phyloP scores from a whole-genome alignment of 768 basidiomycete genomes.

The Mycena albidolilacea region DNA sequence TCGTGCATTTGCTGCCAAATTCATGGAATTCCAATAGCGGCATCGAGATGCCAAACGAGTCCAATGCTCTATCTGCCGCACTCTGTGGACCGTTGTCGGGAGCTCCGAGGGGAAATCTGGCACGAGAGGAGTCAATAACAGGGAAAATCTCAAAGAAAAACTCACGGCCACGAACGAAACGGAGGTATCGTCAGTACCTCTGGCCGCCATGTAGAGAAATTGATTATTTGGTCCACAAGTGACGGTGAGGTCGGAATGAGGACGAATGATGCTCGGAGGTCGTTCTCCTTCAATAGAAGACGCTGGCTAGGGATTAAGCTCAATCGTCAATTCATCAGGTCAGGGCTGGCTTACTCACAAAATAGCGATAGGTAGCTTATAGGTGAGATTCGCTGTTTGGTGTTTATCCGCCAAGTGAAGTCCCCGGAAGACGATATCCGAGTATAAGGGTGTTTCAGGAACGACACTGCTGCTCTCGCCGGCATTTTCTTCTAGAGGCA shows the following conservation, averaged over 20 bases:
- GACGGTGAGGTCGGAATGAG: slow-evolving; percentile 33
- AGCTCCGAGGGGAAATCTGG: slow-evolving; percentile 35
- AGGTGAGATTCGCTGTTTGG: neutral
- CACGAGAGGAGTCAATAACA: neutral
- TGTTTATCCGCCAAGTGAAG: slow-evolving; percentile 30
- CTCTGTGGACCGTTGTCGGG: neutral
- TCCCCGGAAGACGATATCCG: slow-evolving; percentile 34
- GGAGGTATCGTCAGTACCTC: slow-evolving; percentile 23
- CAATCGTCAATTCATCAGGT: too few species aligned
- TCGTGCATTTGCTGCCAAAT: slow-evolving; percentile 14
- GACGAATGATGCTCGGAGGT: slow-evolving; percentile 36
- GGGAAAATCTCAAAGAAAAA: neutral
- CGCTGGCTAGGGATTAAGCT: neutral
- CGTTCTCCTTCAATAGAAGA: slow-evolving; percentile 23
- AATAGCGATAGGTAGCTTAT: slow-evolving; percentile 24
- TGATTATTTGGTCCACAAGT: slow-evolving; percentile 18
- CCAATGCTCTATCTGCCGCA: slow-evolving; percentile 29
- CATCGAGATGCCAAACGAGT: slow-evolving; percentile 32
- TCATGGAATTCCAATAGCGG: slow-evolving; percentile 36
- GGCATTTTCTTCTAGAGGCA: neutral
- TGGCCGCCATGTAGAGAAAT: slow-evolving; percentile 34
- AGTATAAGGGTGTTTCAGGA: slow-evolving; percentile 25
- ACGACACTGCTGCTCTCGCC: slow-evolving; percentile 3
- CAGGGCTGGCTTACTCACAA: slow-evolving; percentile 11
- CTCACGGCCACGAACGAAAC: slow-evolving; percentile 36